Percentiles rank a stretch among this genome's conserved stretches.
Conservation (phyloP, 768 basidiomycete species). For the Boletellus emodensis region DNA sequence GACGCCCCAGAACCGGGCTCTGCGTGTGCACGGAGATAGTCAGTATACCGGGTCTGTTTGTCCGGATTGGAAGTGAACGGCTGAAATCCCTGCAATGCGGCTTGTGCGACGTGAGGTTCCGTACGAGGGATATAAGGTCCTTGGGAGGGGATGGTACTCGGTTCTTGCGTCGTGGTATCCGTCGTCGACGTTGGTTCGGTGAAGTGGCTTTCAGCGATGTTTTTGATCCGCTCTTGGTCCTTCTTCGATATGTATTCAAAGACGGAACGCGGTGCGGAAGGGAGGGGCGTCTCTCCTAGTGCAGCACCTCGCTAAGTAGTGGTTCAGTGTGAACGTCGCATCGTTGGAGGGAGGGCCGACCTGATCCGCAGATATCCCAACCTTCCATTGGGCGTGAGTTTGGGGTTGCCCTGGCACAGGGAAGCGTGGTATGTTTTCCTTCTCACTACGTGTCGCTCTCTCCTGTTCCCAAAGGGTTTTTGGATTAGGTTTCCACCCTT, state of each 20-base stretch:
- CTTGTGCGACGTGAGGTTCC: slow-evolving; percentile 78
- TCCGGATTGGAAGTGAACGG: slow-evolving; percentile 73
- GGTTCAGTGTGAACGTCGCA: slow-evolving; percentile 5
- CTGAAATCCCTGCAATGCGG: slow-evolving; percentile 85
- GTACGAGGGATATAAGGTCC: slow-evolving; percentile 50
- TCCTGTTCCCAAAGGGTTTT: slow-evolving; percentile 63
- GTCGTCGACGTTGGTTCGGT: slow-evolving; percentile 21
- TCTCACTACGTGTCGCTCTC: slow-evolving; percentile 35
- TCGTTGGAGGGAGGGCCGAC: slow-evolving; percentile 37
- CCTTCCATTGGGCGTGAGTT: slow-evolving; percentile 51
- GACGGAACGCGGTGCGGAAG: slow-evolving; percentile 71
- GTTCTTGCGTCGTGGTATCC: slow-evolving; percentile 23
- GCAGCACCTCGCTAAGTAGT: slow-evolving; percentile 66
- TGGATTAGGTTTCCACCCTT: slow-evolving; percentile 85
- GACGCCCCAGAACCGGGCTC: slow-evolving; percentile 39
- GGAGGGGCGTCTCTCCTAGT: slow-evolving; percentile 77
- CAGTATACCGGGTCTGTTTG: slow-evolving; percentile 82
- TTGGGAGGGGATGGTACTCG: slow-evolving; percentile 25
- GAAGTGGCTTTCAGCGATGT: slow-evolving; percentile 39
- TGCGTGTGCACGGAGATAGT: slow-evolving; percentile 76
- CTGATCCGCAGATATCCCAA: slow-evolving; percentile 65
- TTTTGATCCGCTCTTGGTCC: slow-evolving; percentile 79
- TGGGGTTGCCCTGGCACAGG: slow-evolving; percentile 22
- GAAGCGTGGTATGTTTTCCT: slow-evolving; percentile 40
- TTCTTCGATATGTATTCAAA: slow-evolving; percentile 95